A percentile compares a stretch with the other conserved stretches of the same genome.
These are phyloP conservation scores for Schizochytrium sp. DNA, from an alignment of 108 stramenopile species.

Conservation along the genomic window DNA sequence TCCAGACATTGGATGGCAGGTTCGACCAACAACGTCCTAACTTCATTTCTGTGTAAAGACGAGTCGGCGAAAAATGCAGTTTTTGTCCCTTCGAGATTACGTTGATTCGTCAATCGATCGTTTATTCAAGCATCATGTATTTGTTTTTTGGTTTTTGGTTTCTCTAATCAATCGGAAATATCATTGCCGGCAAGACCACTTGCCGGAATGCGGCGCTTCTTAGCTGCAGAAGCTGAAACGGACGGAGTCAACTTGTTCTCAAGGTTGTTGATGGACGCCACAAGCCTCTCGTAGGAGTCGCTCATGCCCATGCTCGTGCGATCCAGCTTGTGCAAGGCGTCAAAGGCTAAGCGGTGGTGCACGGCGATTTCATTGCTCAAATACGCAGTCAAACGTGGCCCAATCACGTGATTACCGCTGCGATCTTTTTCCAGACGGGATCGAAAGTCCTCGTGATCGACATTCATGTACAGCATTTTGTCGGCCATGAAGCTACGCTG, in stretches of 20 bases:
- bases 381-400: not conserved
- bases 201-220: not conserved
- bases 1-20: no score
- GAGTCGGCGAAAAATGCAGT: no score
- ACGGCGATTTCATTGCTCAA: not conserved
- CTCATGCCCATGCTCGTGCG: not conserved
- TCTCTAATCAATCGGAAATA: no score
- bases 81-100: no score
- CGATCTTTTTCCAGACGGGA: not conserved
- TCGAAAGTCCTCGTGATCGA: not conserved
- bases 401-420: not conserved
- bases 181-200: no score
- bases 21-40: no score
- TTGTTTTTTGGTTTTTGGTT: no score
- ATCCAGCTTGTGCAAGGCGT: not conserved
- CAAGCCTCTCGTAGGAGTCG: not conserved
- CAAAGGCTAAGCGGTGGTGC: not conserved
- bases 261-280: not conserved
- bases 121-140: no score
- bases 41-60: no score
- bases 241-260: not conserved
- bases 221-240: not conserved
- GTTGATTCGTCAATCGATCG: no score
- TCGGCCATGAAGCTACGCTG: not conserved
- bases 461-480: not conserved